Evolutionary conservation across 2,329 filamentous ascomycete species (phyloP), one percentile per base, ranked within the genome.

Genomic region (Monosporascus sp.): DNA sequence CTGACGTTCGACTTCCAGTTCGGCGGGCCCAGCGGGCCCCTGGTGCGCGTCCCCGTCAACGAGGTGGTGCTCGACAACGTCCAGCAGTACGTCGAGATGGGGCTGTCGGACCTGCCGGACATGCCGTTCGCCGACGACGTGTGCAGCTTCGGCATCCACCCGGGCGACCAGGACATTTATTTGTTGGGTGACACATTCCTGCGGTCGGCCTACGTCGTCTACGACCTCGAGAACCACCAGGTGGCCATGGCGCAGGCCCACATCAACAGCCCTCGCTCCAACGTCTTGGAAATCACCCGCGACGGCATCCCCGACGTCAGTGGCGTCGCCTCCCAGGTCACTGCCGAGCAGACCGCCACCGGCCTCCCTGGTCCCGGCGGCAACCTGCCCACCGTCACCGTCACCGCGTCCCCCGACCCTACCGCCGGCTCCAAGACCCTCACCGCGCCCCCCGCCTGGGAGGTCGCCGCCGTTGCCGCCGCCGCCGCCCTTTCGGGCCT

Each of bases 101-200:
- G 59, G 43, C 50, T 63, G 26, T 45, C 68, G 7, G 55, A 68
- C 7, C 53, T 61, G 2, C 53, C 62, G 2, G 62, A 70, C 20
- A 57, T 72, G 8, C 71, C 70, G 49, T 77, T 79, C 63, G 43
- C 22, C 11, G 58, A 70, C 7, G 56, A 71, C 37, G 64, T 72
- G 6, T 85, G 82, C 64, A 73, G 79, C 59, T 80, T 85, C 50
- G 82, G 82, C 47, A 75, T 86, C 53, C 73, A 77, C 60, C 50
- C 60, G 31, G 9, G 11, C 11, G 73, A 68, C 51, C 64, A 70
- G 19, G 64, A 61, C 44, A 63, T 65, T 53, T 76, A 74, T 26
- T 67, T 78, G 16, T 70, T 78, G 2, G 76, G 76, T 45, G 75
- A 77, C 60, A 75, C 72, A 4, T 78, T 79, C 58, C 62, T 78